Conservation (phyloP, 2,329 filamentous ascomycete species). For the Dichotomopilus funicola region DNA sequence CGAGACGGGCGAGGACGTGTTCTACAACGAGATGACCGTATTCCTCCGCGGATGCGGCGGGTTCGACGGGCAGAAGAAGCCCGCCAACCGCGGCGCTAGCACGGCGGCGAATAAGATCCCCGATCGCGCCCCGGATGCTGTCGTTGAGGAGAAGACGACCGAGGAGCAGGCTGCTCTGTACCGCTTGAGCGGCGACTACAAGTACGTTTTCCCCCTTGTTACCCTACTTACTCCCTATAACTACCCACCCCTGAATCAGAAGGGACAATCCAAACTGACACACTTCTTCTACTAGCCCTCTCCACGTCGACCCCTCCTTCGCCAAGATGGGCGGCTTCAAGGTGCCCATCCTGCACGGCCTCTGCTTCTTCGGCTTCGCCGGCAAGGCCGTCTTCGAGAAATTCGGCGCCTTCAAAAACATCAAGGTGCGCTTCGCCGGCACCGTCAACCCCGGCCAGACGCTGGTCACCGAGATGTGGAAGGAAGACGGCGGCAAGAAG, state of each 20-base stretch:
- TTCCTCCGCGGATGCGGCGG: conserved; percentile 89
- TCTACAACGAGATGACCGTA: conserved; percentile 93
- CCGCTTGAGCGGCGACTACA: conserved; percentile 87
- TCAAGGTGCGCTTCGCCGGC: conserved; percentile 88
- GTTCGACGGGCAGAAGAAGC: conserved; percentile 78
- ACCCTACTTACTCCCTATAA: background rate
- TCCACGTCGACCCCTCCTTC: conserved; percentile 92
- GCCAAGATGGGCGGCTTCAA: conserved; percentile 95
- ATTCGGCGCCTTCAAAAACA: conserved; percentile 78
- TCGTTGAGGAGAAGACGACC: conserved; percentile 78
- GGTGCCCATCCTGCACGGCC: conserved; percentile 88
- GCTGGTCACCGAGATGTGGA: conserved; percentile 93
- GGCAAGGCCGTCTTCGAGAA: conserved; percentile 79
- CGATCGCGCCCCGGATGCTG: conserved; percentile 66
- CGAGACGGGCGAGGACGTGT: conserved; percentile 78
- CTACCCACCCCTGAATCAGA: background rate
- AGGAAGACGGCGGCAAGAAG: conserved; percentile 59
- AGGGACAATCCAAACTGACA: background rate
- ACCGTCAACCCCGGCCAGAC: conserved; percentile 82
- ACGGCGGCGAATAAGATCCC: conserved; percentile 77
- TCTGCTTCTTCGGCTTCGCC: conserved; percentile 88
- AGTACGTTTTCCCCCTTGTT: conserved; percentile 39
- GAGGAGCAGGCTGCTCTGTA: conserved; percentile 93
- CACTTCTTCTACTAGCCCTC: conserved; percentile 47
- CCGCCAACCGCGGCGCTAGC: conserved; percentile 67